Percentiles rank a stretch among this genome's conserved stretches.
phyloP scores from a whole-genome alignment of 139 green algal genomes.

The Chlamydomonas schloesseri region DNA sequence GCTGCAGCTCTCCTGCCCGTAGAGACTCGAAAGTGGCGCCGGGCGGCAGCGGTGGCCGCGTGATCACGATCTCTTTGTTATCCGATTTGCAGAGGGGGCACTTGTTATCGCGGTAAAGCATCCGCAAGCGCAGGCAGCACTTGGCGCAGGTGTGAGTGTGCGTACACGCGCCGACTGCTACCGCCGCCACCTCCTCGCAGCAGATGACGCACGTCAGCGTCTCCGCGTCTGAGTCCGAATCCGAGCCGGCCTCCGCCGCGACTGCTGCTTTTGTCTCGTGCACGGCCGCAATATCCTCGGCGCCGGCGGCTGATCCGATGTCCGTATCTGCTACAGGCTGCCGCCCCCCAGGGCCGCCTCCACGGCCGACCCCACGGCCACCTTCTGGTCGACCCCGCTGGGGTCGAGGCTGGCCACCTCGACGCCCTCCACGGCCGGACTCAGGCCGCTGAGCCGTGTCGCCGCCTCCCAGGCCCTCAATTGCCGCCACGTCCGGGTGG shows the following conservation, averaged over 20 bases:
- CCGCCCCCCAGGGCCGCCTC: too few species aligned
- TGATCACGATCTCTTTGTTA: conserved; percentile 68
- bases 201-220: conserved; percentile 22
- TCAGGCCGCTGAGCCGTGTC: too few species aligned
- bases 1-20: neutral
- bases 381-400: too few species aligned
- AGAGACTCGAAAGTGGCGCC: neutral
- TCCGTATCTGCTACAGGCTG: too few species aligned
- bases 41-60: conserved; percentile 45
- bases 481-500: too few species aligned
- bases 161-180: conserved; percentile 66
- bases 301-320: neutral
- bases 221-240: neutral
- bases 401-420: too few species aligned
- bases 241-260: neutral
- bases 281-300: too few species aligned
- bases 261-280: too few species aligned
- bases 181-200: conserved; percentile 54
- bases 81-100: conserved; percentile 84
- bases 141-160: conserved; percentile 62
- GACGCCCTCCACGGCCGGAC: too few species aligned
- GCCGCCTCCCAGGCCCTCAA: too few species aligned
- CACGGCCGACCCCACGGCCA: too few species aligned
- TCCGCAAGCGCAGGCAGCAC: conserved; percentile 76
- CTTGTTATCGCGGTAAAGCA: conserved; percentile 72